phyloP scores from a whole-genome alignment of 1,284 basidiomycete genomes.

The Pterula multifida region DNA sequence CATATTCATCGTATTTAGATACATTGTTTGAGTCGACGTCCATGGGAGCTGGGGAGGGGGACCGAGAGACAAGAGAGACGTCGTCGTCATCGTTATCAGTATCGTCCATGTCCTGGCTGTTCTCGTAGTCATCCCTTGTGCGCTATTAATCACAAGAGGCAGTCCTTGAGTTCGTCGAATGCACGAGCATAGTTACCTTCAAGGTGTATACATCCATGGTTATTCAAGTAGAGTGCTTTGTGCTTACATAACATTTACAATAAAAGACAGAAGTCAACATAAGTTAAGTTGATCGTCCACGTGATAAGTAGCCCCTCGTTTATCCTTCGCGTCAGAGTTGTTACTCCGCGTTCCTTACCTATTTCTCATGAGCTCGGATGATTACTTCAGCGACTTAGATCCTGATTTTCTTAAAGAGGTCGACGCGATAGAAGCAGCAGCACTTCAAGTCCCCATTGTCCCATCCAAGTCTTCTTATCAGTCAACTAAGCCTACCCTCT shows the following conservation, averaged over 20 bases:
- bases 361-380: slow-evolving; percentile 52
- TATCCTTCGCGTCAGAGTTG: not conserved
- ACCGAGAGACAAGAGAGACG: slow-evolving; percentile 57
- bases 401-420: slow-evolving; percentile 44
- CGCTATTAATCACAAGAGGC: slow-evolving; percentile 1
- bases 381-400: slow-evolving; percentile 49
- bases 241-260: too few species aligned
- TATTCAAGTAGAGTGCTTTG: too few species aligned
- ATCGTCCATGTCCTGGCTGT: slow-evolving; percentile 18
- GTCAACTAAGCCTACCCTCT: slow-evolving; percentile 6
- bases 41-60: slow-evolving; percentile 54
- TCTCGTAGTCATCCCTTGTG: not conserved
- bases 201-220: not conserved
- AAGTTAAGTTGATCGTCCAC: not conserved
- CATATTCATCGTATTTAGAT: slow-evolving; percentile 54
- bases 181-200: not conserved
- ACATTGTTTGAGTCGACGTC: slow-evolving; percentile 34
- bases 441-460: slow-evolving; percentile 9
- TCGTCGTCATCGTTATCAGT: slow-evolving; percentile 45
- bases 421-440: slow-evolving; percentile 51
- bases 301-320: not conserved
- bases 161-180: not conserved
- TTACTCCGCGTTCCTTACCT: not conserved
- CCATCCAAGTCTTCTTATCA: slow-evolving; percentile 13
- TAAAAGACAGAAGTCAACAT: too few species aligned